Percentiles rank a stretch among this genome's conserved stretches.
Evolutionary conservation across 2,329 filamentous ascomycete species (phyloP).

Genomic region (Pseudogymnoascus sp.): DNA sequence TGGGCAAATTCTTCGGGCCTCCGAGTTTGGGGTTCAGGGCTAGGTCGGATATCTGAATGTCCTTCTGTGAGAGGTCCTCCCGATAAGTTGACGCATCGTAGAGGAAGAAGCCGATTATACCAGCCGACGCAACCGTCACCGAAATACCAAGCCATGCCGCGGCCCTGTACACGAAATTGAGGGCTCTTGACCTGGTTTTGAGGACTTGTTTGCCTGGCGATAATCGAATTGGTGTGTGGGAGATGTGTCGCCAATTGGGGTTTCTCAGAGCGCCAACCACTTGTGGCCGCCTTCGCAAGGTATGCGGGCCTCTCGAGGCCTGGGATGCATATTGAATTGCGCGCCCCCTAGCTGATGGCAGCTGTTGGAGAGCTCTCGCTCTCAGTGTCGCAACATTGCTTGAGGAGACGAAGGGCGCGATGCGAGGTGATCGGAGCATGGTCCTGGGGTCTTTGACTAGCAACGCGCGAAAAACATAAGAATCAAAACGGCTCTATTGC

Average conservation of each 20-base stretch:
- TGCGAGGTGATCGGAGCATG: constrained; percentile 3
- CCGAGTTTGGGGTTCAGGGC: constrained; percentile 75
- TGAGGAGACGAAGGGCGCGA: neutral
- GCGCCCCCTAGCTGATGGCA: neutral
- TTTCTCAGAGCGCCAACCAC: neutral
- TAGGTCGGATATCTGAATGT: constrained; percentile 76
- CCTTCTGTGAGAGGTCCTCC: constrained; percentile 56
- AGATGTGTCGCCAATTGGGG: constrained; percentile 15
- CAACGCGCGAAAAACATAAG: neutral
- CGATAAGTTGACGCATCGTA: constrained; percentile 92
- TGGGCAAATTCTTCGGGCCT: constrained; percentile 91
- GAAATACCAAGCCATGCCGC: constrained; percentile 71
- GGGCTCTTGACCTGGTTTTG: constrained; percentile 39
- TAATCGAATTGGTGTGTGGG: constrained; percentile 17
- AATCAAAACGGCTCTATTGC: neutral
- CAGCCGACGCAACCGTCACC: constrained; percentile 58
- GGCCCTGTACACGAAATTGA: constrained; percentile 59
- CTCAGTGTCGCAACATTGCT: neutral
- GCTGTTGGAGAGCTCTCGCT: neutral
- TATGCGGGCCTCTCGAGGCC: neutral
- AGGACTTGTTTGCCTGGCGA: constrained; percentile 48
- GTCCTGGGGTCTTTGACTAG: neutral
- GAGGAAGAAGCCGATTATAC: constrained; percentile 78
- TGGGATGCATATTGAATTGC: constrained; percentile 3
- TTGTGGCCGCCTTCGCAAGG: neutral